phyloP scores from a whole-genome alignment of 2,329 filamentous ascomycete species.

The Aspergillus viridinutans region DNA sequence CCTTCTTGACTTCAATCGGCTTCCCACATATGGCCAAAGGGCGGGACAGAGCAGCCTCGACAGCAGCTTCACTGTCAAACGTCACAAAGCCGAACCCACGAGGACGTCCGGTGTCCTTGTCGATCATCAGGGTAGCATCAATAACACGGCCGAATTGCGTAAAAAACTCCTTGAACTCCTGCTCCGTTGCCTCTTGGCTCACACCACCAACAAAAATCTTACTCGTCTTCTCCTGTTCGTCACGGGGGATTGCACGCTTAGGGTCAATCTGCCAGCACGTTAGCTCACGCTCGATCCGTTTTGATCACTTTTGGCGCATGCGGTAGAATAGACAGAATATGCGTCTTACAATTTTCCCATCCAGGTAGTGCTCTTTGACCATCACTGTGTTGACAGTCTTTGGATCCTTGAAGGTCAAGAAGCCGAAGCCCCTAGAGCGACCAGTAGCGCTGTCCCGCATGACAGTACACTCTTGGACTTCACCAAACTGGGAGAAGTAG shows the following conservation, averaged over 20 bases:
- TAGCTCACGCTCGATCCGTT: conserved; percentile 14
- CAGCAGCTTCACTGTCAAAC: conserved; percentile 91
- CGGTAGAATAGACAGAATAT: conserved; percentile 4
- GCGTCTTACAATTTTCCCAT: conserved; percentile 87
- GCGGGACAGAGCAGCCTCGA: conserved; percentile 80
- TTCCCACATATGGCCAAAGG: conserved; percentile 92
- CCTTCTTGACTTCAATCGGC: conserved; percentile 96
- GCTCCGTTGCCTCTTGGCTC: conserved; percentile 92
- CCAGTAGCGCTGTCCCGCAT: conserved; percentile 96
- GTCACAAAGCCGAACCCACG: conserved; percentile 97
- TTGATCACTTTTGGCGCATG: background rate
- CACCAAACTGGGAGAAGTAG: conserved; percentile 96
- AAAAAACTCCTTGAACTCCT: conserved; percentile 95
- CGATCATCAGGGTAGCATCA: conserved; percentile 98
- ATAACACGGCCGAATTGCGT: conserved; percentile 93
- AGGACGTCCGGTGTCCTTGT: conserved; percentile 97
- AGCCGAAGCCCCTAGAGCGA: conserved; percentile 91
- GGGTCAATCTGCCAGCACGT: conserved; percentile 73
- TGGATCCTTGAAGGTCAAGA: conserved; percentile 94
- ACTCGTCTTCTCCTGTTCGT: conserved; percentile 96
- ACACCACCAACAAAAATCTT: conserved; percentile 99
- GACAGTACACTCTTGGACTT: conserved; percentile 97
- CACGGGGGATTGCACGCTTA: conserved; percentile 92
- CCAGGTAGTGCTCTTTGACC: conserved; percentile 98
- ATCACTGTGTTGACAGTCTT: conserved; percentile 99